These are phyloP conservation scores for Globisporangium paddicum DNA, from an alignment of 352 stramenopile genomes.

Conservation along the genomic window DNA sequence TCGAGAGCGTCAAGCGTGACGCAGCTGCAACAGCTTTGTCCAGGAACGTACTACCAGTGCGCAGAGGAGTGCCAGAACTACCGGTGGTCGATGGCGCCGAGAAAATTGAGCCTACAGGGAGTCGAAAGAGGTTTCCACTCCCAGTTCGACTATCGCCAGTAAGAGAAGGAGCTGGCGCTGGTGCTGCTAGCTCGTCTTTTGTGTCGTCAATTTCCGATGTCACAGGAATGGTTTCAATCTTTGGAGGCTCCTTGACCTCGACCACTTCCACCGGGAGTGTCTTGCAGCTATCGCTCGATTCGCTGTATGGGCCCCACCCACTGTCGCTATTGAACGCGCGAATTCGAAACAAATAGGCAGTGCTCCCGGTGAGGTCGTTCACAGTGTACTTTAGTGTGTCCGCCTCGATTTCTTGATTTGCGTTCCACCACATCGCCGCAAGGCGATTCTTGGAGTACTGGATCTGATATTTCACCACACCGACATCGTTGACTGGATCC, in stretches of 20 bases:
- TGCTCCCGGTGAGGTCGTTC: constrained; percentile 51
- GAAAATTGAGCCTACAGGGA: constrained; percentile 11
- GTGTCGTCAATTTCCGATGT: neutral
- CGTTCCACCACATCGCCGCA: constrained; percentile 74
- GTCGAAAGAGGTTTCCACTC: constrained; percentile 16
- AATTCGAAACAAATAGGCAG: constrained; percentile 69
- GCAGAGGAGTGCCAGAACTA: constrained; percentile 19
- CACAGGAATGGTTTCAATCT: neutral
- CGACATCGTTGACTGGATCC: constrained; percentile 55
- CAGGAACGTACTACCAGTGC: constrained; percentile 65
- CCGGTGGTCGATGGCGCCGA: constrained; percentile 2
- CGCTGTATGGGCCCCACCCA: constrained; percentile 74
- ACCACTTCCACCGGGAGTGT: constrained; percentile 23
- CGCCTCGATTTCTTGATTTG: constrained; percentile 56
- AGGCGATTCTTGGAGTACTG: constrained; percentile 81
- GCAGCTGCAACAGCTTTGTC: constrained; percentile 70
- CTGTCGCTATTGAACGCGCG: constrained; percentile 43
- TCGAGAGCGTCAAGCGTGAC: constrained; percentile 30
- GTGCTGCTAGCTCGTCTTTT: constrained; percentile 5
- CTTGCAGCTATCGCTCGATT: constrained; percentile 59
- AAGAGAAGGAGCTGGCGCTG: neutral
- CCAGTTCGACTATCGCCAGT: constrained; percentile 10
- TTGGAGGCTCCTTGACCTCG: constrained; percentile 7
- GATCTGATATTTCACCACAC: constrained; percentile 69
- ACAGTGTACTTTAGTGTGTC: constrained; percentile 57